A percentile compares a stretch with the other conserved stretches of the same genome.
These are phyloP conservation scores for Quercus variabilis DNA, from an alignment of 306 rosid species.

Conservation along the genomic window DNA sequence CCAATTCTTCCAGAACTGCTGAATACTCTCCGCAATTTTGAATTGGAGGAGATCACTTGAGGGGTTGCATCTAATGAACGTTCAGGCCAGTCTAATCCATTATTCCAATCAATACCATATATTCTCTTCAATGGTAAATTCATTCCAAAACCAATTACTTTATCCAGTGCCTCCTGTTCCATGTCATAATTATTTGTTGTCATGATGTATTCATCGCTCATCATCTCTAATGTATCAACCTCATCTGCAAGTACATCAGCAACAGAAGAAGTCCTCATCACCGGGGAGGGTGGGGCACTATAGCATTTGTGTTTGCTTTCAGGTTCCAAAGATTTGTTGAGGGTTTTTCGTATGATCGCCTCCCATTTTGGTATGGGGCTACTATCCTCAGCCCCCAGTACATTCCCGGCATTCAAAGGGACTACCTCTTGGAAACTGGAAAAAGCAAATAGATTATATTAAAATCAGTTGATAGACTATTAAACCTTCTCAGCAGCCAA, in stretches of 20 bases:
- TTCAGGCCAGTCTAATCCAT: slow-evolving; percentile 86
- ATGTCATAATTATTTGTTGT: slow-evolving; percentile 24
- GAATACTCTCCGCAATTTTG: slow-evolving; percentile 72
- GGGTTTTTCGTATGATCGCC: slow-evolving; percentile 72
- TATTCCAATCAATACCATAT: slow-evolving; percentile 53
- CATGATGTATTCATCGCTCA: slow-evolving; percentile 35
- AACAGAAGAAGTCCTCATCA: slow-evolving; percentile 72
- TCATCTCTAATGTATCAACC: slow-evolving; percentile 45
- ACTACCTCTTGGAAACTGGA: slow-evolving; percentile 92
- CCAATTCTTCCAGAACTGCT: slow-evolving; percentile 82
- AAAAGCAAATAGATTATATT: slow-evolving; percentile 1
- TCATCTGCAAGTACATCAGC: slow-evolving; percentile 64
- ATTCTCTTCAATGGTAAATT: slow-evolving; percentile 54
- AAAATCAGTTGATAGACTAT: slow-evolving; percentile 5
- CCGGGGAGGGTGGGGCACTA: slow-evolving; percentile 95
- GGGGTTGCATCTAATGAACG: slow-evolving; percentile 72
- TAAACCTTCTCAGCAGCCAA: slow-evolving; percentile 13
- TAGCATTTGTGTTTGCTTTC: slow-evolving; percentile 61
- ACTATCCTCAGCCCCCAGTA: slow-evolving; percentile 86
- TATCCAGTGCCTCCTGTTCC: slow-evolving; percentile 37
- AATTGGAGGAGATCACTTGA: slow-evolving; percentile 52
- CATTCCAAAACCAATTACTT: slow-evolving; percentile 38
- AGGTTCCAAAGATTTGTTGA: slow-evolving; percentile 69
- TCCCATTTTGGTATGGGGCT: slow-evolving; percentile 89
- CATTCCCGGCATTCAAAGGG: slow-evolving; percentile 94